Evolutionary conservation across 345 rosid species (phyloP).

Genomic region (Noccaea bulbosa): DNA sequence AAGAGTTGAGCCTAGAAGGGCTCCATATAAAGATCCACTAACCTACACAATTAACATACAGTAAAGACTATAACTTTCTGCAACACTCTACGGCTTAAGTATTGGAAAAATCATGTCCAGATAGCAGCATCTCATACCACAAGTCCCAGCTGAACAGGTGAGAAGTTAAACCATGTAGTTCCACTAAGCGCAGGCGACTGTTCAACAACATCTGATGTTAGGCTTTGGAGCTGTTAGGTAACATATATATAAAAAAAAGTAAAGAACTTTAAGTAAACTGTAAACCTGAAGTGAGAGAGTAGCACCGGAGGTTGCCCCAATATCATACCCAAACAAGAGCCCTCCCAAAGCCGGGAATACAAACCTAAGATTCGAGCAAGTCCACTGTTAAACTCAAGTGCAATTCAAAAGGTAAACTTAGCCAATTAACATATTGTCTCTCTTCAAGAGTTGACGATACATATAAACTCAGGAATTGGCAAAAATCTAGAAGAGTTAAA

Average conservation of each 20-base stretch:
- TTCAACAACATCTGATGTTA: constrained; percentile 36
- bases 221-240: not conserved
- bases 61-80: constrained; percentile 18
- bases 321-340: constrained; percentile 89
- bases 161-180: constrained; percentile 85
- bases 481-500: constrained; percentile 16
- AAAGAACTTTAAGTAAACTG: constrained; percentile 46
- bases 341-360: constrained; percentile 94
- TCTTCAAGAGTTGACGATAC: too few relatives aligned
- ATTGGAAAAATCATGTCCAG: constrained; percentile 22
- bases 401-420: too few relatives aligned
- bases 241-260: not conserved
- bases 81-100: not conserved
- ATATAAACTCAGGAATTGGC: not conserved
- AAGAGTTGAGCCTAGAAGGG: constrained; percentile 84
- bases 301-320: constrained; percentile 97
- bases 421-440: too few relatives aligned
- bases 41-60: constrained; percentile 59
- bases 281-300: constrained; percentile 82
- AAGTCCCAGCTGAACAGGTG: constrained; percentile 90
- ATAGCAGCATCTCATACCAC: constrained; percentile 65
- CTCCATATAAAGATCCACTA: constrained; percentile 96
- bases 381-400: not conserved
- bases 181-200: constrained; percentile 90
- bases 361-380: constrained; percentile 58